phyloP scores from a whole-genome alignment of 495 filamentous ascomycete species.

The Geopyxis carbonaria region DNA sequence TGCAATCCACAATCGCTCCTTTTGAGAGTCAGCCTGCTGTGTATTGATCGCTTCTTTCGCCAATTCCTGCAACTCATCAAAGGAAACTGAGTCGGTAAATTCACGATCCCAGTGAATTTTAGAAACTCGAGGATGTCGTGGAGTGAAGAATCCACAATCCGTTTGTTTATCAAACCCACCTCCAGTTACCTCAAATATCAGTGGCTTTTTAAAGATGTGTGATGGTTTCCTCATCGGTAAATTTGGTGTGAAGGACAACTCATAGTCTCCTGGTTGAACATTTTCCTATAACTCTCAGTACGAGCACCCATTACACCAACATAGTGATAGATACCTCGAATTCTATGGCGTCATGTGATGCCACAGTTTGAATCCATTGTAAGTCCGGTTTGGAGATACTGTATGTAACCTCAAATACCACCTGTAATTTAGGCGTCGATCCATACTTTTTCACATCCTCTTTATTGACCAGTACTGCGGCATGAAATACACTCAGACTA shows the following conservation, averaged over 20 bases:
- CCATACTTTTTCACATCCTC: constrained; percentile 37
- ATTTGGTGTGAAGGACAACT: constrained; percentile 10
- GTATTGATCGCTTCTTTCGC: constrained; percentile 34
- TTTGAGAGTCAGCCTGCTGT: constrained; percentile 22
- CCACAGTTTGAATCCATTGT: constrained; percentile 34
- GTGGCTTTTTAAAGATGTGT: constrained; percentile 40
- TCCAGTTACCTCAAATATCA: constrained; percentile 48
- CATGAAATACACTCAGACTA: constrained; percentile 58
- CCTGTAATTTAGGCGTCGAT: constrained; percentile 41
- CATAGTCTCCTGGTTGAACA: too few species aligned
- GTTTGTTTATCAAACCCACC: constrained; percentile 46
- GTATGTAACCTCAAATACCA: constrained; percentile 43
- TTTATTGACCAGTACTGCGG: constrained; percentile 63
- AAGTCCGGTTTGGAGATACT: constrained; percentile 35
- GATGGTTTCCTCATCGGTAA: background rate
- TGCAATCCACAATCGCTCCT: constrained; percentile 12
- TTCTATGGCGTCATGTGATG: constrained; percentile 8
- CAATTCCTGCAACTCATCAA: constrained; percentile 38
- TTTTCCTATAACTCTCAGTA: too few species aligned
- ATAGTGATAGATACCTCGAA: too few species aligned
- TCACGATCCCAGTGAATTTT: constrained; percentile 45
- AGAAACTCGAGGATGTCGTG: constrained; percentile 45
- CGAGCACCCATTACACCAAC: too few species aligned
- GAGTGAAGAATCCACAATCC: constrained; percentile 38
- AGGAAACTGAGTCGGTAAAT: constrained; percentile 38